Conservation (phyloP, 2,329 filamentous ascomycete species). For the Allantophomopsis cytisporea region DNA sequence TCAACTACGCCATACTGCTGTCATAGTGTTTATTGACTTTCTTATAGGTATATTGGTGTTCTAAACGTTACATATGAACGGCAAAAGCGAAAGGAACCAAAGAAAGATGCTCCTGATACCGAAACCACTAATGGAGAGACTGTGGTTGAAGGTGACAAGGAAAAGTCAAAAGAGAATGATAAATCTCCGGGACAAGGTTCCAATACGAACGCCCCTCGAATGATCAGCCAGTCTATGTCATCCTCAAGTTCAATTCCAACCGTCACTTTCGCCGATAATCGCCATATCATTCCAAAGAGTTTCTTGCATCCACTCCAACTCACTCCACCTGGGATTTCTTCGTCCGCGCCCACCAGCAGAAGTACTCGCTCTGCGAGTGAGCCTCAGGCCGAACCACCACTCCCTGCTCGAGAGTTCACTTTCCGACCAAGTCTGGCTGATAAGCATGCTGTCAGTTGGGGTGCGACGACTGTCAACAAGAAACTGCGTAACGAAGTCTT, state of each 20-base stretch:
- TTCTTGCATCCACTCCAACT: constrained; percentile 39
- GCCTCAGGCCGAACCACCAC: constrained; percentile 8
- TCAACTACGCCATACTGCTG: neutral
- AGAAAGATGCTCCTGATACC: constrained; percentile 12
- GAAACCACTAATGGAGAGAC: neutral
- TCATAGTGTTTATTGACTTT: neutral
- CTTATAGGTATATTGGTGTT: constrained; percentile 79
- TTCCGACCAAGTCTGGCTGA: constrained; percentile 34
- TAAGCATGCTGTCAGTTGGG: constrained; percentile 59
- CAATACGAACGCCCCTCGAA: constrained; percentile 20
- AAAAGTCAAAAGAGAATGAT: constrained; percentile 1
- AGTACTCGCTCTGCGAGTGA: constrained; percentile 5
- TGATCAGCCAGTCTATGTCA: constrained; percentile 65
- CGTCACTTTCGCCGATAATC: constrained; percentile 87
- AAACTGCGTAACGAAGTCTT: constrained; percentile 81
- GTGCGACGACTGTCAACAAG: constrained; percentile 82
- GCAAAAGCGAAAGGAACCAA: constrained; percentile 52
- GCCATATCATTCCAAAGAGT: constrained; percentile 80
- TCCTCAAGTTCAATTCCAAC: constrained; percentile 65
- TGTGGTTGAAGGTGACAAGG: neutral
- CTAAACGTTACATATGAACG: constrained; percentile 93
- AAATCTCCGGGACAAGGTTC: constrained; percentile 6
- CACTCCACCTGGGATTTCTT: constrained; percentile 1
- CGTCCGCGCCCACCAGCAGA: constrained; percentile 9
- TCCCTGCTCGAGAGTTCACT: constrained; percentile 5